phyloP scores from a whole-genome alignment of 345 rosid species.

The Geranium brycei region DNA sequence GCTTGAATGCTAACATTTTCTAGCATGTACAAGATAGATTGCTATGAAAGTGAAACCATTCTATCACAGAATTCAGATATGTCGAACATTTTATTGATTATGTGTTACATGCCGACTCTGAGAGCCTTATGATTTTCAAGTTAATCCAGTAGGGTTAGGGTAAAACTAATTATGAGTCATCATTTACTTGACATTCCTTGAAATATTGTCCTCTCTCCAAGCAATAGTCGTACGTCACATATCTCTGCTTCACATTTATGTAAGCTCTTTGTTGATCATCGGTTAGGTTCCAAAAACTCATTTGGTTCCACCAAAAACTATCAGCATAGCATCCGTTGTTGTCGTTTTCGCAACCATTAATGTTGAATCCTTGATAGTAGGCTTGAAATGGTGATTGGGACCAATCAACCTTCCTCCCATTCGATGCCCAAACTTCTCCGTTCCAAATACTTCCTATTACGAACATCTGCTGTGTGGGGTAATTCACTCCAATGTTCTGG shows the following conservation, averaged over 20 bases:
- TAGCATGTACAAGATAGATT: too few relatives aligned
- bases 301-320: background rate
- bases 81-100: too few relatives aligned
- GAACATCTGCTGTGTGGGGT: background rate
- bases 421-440: background rate
- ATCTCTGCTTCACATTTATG: background rate
- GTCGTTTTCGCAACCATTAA: background rate
- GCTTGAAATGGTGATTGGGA: background rate
- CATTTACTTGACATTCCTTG: too few relatives aligned
- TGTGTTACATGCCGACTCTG: too few relatives aligned
- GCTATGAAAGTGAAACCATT: too few relatives aligned
- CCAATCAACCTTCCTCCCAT: background rate
- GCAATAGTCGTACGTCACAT: constrained; percentile 11
- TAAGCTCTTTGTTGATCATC: background rate
- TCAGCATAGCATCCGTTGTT: background rate
- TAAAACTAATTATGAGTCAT: too few relatives aligned
- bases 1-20: too few relatives aligned
- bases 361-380: background rate
- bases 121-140: too few relatives aligned
- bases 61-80: too few relatives aligned
- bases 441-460: background rate
- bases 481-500: background rate
- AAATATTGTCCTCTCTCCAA: background rate
- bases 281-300: constrained; percentile 5
- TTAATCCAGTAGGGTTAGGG: too few relatives aligned